These are phyloP conservation scores for Candolleomyces efflorescens DNA, from an alignment of 768 basidiomycete genomes.

Conservation along the genomic window DNA sequence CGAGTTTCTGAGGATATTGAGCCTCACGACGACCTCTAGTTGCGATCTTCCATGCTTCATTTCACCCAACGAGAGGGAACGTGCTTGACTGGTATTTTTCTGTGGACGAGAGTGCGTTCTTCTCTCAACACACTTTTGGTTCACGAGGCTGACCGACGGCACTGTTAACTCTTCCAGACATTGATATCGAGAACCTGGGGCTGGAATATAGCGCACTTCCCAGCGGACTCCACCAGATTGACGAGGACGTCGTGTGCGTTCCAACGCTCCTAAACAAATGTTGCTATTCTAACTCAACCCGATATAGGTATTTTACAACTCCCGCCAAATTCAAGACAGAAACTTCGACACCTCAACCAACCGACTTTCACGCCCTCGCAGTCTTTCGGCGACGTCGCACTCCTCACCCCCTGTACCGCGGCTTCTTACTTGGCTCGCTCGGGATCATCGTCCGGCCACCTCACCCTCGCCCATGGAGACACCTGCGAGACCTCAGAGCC, in stretches of 20 bases:
- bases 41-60: constrained; percentile 80
- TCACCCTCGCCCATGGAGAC: constrained; percentile 60
- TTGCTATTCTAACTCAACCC: not conserved
- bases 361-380: constrained; percentile 59
- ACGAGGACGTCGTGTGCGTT: constrained; percentile 74
- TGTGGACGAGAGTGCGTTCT: constrained; percentile 41
- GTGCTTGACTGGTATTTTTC: constrained; percentile 69
- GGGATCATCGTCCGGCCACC: constrained; percentile 63
- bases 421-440: constrained; percentile 74
- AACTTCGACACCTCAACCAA: not conserved
- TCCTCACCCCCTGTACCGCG: constrained; percentile 67
- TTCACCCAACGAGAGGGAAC: constrained; percentile 81
- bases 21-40: constrained; percentile 34
- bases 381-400: constrained; percentile 70
- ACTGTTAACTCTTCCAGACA: constrained; percentile 33
- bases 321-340: constrained; percentile 61
- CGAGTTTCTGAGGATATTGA: not conserved
- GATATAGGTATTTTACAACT: constrained; percentile 34
- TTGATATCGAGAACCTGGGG: constrained; percentile 56
- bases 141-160: not conserved
- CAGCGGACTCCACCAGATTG: constrained; percentile 76
- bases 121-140: not conserved
- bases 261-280: not conserved
- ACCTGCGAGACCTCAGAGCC: constrained; percentile 58
- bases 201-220: constrained; percentile 76